A percentile compares a stretch with the other conserved stretches of the same genome.
These are phyloP conservation scores for Fimicolochytrium jonesii DNA, from an alignment of 192 early-diverging fungal species.

Conservation along the genomic window DNA sequence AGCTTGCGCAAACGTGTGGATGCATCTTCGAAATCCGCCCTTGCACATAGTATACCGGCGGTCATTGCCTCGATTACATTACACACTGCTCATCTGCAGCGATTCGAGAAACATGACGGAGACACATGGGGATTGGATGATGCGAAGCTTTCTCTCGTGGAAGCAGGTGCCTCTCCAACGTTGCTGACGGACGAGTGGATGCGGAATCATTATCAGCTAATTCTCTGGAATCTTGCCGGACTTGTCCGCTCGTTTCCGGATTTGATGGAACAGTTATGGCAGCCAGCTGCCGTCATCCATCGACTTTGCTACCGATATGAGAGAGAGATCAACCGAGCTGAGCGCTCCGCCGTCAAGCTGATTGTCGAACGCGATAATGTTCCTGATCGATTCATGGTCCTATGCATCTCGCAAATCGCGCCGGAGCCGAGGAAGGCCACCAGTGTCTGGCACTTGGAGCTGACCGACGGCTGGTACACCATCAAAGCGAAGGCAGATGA, in stretches of 20 bases:
- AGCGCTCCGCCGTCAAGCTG: slow-evolving; percentile 56
- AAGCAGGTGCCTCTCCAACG: slow-evolving; percentile 33
- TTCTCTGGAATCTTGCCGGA: slow-evolving; percentile 72
- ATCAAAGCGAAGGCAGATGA: slow-evolving; percentile 52
- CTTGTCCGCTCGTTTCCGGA: slow-evolving; percentile 53
- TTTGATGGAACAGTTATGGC: slow-evolving; percentile 35
- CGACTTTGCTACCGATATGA: slow-evolving; percentile 60
- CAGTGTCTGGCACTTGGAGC: slow-evolving; percentile 24
- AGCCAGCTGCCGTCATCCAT: slow-evolving; percentile 36
- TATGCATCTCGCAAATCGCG: slow-evolving; percentile 54
- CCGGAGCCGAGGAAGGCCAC: not conserved
- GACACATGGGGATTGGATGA: slow-evolving; percentile 47
- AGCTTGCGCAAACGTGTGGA: not conserved
- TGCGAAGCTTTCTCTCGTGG: slow-evolving; percentile 38
- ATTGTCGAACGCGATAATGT: slow-evolving; percentile 64
- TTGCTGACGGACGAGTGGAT: slow-evolving; percentile 48
- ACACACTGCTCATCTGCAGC: not conserved
- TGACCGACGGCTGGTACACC: slow-evolving; percentile 75
- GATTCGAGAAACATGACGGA: not conserved
- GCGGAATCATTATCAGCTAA: slow-evolving; percentile 60
- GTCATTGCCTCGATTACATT: not conserved
- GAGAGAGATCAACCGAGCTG: slow-evolving; percentile 57
- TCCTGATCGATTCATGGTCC: slow-evolving; percentile 52
- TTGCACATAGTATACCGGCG: not conserved
- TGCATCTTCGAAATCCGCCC: not conserved